Conservation (phyloP, 1,284 basidiomycete species). For the Schizophyllum commune region DNA sequence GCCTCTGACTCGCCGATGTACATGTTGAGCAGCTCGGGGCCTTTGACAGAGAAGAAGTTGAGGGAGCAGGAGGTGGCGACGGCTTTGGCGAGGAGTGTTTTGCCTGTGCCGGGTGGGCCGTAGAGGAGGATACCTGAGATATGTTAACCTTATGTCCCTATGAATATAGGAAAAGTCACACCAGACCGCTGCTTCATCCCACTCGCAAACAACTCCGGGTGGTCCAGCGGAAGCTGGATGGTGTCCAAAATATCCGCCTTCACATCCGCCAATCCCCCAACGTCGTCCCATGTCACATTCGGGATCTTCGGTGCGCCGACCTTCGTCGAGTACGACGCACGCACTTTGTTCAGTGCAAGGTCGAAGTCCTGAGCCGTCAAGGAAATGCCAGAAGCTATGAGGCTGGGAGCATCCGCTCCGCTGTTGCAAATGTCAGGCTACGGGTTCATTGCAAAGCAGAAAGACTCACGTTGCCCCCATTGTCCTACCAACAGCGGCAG, state of each 20-base stretch:
- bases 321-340: slow-evolving; percentile 80
- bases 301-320: slow-evolving; percentile 98
- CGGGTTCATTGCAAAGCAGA: too few relatives aligned
- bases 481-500: slow-evolving; percentile 53
- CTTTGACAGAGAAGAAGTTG: slow-evolving; percentile 95
- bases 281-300: slow-evolving; percentile 95
- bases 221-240: slow-evolving; percentile 90
- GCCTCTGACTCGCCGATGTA: slow-evolving; percentile 99
- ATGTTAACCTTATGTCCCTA: not conserved
- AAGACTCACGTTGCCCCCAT: slow-evolving; percentile 31
- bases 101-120: slow-evolving; percentile 94
- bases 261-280: slow-evolving; percentile 85
- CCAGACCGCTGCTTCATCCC: slow-evolving; percentile 96
- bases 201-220: slow-evolving; percentile 89
- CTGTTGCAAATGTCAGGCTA: slow-evolving; percentile 1
- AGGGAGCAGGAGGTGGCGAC: slow-evolving; percentile 90
- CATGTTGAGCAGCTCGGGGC: slow-evolving; percentile 94
- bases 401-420: slow-evolving; percentile 25
- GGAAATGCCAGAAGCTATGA: slow-evolving; percentile 35
- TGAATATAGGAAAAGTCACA: slow-evolving; percentile 22
- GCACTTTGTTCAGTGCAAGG: slow-evolving; percentile 66
- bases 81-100: slow-evolving; percentile 89
- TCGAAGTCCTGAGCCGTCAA: slow-evolving; percentile 70
- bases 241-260: slow-evolving; percentile 96
- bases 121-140: slow-evolving; percentile 79